Base-by-base conservation (phyloP, 2,329 filamentous ascomycete species). In the Salinomyces thailandicus region DNA sequence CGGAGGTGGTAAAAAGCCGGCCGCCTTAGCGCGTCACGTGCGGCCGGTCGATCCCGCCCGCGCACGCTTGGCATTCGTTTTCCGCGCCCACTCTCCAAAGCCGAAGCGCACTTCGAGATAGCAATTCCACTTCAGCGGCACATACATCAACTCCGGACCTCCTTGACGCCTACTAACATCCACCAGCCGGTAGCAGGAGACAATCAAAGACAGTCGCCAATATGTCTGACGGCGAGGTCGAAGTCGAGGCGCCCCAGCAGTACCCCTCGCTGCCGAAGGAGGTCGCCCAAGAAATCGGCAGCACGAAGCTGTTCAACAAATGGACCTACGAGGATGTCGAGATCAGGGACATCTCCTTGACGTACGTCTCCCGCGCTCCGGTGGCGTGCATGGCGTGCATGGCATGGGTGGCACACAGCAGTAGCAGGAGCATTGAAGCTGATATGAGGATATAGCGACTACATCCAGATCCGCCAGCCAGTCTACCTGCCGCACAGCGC, bases 401-500 rank as follows among this genome's bases (percentile, higher is more conserved):
- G 33, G 33, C 33, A 28, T 17, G 31, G 19, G 5, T 19, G 19
- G 18, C 7, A n/a, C 20, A 24, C 20, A 24, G n/a, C 15, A n/a
- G n/a, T n/a, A n/a, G n/a, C 22, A 26, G 32, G 22, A 57, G 57
- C 61, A 55, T 47, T 45, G 30, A 38, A 30, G 46, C 43, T 54
- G 43, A 51, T 52, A 46, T 35, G 35, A 26, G 42, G 33, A 19
- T 18, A 26, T 62, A 98, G 91, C 76, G 91, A 98, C 70, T 98
- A 98, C 79, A 91, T 98, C 69, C 91, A 95, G 73, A 94, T 98
- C 77, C 86, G 91, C 69, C 81, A 87, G 58, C 91, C 91, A 61
- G 91, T 96, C 76, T 98, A 96, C 76, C 79, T 95, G 72, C 86
- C 91, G 67, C 91, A 98, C 80, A 93, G 87, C 54, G 91, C 93